Evolutionary conservation across 1,284 basidiomycete genomes (phyloP).

Genomic region (Stereum hirsutum): DNA sequence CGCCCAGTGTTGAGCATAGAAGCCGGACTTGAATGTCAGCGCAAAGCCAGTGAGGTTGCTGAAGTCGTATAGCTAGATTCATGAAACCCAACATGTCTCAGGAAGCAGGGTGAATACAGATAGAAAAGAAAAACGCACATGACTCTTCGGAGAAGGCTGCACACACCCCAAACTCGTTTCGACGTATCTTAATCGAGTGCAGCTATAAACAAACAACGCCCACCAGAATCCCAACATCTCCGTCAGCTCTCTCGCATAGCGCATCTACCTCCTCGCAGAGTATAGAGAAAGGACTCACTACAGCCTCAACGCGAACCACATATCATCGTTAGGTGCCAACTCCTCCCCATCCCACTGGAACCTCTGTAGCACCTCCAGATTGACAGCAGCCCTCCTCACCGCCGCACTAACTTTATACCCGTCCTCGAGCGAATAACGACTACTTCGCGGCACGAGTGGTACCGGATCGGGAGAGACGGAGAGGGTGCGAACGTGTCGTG

Average conservation of each 20-base stretch:
- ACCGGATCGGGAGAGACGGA: conserved; percentile 31
- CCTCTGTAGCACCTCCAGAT: conserved; percentile 49
- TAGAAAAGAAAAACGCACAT: conserved; percentile 32
- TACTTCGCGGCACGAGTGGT: conserved; percentile 7
- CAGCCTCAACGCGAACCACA: conserved; percentile 62
- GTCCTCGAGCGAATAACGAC: conserved; percentile 21
- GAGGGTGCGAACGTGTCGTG: conserved; percentile 55
- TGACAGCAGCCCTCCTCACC: conserved; percentile 32
- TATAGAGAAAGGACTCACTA: conserved; percentile 32
- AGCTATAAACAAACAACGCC: conserved; percentile 28
- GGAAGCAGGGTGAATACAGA: conserved; percentile 3
- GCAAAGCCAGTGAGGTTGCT: conserved; percentile 48
- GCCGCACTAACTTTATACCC: conserved; percentile 34
- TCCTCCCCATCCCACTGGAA: conserved; percentile 67
- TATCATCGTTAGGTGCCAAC: conserved; percentile 52
- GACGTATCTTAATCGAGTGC: conserved; percentile 49
- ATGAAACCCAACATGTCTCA: not conserved
- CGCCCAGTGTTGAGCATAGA: conserved; percentile 50
- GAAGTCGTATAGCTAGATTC: conserved; percentile 67
- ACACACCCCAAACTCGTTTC: conserved; percentile 52
- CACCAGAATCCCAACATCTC: not conserved
- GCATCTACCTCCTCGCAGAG: not conserved
- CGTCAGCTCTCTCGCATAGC: not conserved
- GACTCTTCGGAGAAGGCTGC: conserved; percentile 44
- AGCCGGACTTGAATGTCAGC: conserved; percentile 45